Percentiles rank a stretch among this genome's conserved stretches.
These are phyloP conservation scores for Irpex sp. DNA, from an alignment of 1,284 basidiomycete genomes.

Conservation along the genomic window DNA sequence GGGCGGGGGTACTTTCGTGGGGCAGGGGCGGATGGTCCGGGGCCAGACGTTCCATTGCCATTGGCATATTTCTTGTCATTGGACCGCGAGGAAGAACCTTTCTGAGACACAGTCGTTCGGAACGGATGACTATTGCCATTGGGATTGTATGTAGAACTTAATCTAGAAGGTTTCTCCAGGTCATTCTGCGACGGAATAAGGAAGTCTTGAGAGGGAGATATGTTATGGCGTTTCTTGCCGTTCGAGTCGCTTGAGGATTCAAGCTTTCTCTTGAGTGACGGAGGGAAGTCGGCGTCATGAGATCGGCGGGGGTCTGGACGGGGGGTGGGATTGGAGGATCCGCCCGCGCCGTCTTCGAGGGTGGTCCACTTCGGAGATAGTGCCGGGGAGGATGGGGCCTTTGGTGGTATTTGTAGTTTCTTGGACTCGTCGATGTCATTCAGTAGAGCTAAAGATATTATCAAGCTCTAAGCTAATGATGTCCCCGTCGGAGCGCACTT, in stretches of 20 bases:
- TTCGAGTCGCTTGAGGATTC: not conserved
- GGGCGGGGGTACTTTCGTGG: not conserved
- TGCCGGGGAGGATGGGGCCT: not conserved
- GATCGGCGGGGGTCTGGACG: not conserved
- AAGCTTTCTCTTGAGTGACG: not conserved
- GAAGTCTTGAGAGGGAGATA: not conserved
- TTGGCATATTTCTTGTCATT: not conserved
- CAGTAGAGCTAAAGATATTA: not conserved
- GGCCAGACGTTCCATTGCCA: not conserved
- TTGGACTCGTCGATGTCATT: not conserved
- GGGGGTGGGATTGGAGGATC: not conserved
- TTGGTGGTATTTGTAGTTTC: not conserved
- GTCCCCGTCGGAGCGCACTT: not conserved
- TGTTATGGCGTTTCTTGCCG: not conserved
- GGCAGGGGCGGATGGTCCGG: not conserved
- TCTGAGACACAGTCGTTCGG: not conserved
- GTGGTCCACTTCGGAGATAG: conserved; percentile 1
- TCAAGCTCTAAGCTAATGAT: no score
- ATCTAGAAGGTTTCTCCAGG: not conserved
- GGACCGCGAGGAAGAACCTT: not conserved
- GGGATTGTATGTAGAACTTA: not conserved
- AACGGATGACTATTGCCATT: not conserved
- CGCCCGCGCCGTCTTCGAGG: not conserved
- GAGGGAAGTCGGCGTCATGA: not conserved
- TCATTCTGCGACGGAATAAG: not conserved